Percentiles rank a stretch among this genome's conserved stretches.
These are phyloP conservation scores for Sextonia rubra DNA, from an alignment of 164 flowering plant genomes.

Conservation along the genomic window DNA sequence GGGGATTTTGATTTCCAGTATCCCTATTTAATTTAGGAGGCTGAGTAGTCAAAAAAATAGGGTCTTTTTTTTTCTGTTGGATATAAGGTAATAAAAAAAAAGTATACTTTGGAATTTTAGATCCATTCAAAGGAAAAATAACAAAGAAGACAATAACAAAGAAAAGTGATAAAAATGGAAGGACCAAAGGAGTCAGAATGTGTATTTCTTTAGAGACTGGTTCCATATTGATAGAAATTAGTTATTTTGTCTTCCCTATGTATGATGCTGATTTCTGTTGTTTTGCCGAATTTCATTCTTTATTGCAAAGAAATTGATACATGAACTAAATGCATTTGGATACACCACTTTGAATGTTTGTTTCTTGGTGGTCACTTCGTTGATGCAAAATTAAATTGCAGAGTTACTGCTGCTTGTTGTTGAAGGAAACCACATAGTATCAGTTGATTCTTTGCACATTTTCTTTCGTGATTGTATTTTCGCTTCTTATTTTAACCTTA, in stretches of 20 bases:
- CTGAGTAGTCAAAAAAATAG: not conserved
- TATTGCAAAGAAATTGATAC: not conserved
- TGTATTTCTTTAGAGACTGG: no score
- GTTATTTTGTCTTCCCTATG: not conserved
- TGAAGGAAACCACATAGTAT: constrained; percentile 31
- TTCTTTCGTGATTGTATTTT: not conserved
- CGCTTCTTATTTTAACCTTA: not conserved
- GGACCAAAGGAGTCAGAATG: no score
- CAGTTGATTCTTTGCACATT: constrained; percentile 32
- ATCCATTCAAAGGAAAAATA: not conserved
- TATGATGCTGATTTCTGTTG: not conserved
- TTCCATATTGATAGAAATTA: not conserved
- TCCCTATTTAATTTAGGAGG: not conserved
- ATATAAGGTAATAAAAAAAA: not conserved
- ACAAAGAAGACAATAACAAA: no score
- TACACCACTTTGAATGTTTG: constrained; percentile 57
- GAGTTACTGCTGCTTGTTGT: constrained; percentile 41
- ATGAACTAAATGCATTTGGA: constrained; percentile 43
- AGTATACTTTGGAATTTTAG: not conserved
- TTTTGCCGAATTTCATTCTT: not conserved
- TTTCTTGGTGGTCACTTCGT: constrained; percentile 58
- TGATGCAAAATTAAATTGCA: constrained; percentile 54
- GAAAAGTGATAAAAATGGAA: no score
- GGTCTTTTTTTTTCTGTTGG: not conserved
- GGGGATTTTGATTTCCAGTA: no score